These are phyloP conservation scores for Yamadazyma mexicana DNA, from an alignment of 1,139 yeast species.

Conservation along the genomic window DNA sequence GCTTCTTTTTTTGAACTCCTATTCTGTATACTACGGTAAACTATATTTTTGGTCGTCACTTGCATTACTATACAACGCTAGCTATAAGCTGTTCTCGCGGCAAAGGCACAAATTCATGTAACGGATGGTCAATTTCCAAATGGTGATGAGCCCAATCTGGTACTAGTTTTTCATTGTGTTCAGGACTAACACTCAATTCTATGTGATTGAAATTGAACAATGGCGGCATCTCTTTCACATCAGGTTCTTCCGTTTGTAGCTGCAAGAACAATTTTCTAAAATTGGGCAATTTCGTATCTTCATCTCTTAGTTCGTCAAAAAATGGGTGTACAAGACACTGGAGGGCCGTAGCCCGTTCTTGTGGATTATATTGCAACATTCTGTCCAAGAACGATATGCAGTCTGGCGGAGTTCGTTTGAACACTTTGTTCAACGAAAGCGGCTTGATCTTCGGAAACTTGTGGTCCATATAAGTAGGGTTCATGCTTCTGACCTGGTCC, in stretches of 20 bases:
- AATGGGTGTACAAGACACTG: slow-evolving; percentile 69
- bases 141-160: slow-evolving; percentile 37
- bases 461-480: slow-evolving; percentile 96
- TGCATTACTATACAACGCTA: background rate
- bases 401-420: slow-evolving; percentile 62
- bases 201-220: slow-evolving; percentile 52
- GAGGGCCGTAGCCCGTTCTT: slow-evolving; percentile 64
- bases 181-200: slow-evolving; percentile 43
- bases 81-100: slow-evolving; percentile 1
- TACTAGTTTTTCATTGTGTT: slow-evolving; percentile 33
- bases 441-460: slow-evolving; percentile 95
- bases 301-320: slow-evolving; percentile 71
- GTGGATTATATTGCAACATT: slow-evolving; percentile 75
- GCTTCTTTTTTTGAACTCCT: slow-evolving; percentile 11
- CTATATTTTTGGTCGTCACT: too few relatives aligned
- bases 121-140: slow-evolving; percentile 11
- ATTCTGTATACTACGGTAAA: background rate
- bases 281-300: slow-evolving; percentile 53
- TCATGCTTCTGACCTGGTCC: slow-evolving; percentile 92
- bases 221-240: slow-evolving; percentile 36
- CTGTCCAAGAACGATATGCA: slow-evolving; percentile 61
- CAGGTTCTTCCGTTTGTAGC: slow-evolving; percentile 12
- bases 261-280: slow-evolving; percentile 39
- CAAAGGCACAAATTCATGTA: slow-evolving; percentile 15
- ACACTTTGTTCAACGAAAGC: slow-evolving; percentile 81